Percentiles rank a stretch among this genome's conserved stretches.
phyloP scores from a whole-genome alignment of 2,329 filamentous ascomycete species.

The Myotisia sp. region DNA sequence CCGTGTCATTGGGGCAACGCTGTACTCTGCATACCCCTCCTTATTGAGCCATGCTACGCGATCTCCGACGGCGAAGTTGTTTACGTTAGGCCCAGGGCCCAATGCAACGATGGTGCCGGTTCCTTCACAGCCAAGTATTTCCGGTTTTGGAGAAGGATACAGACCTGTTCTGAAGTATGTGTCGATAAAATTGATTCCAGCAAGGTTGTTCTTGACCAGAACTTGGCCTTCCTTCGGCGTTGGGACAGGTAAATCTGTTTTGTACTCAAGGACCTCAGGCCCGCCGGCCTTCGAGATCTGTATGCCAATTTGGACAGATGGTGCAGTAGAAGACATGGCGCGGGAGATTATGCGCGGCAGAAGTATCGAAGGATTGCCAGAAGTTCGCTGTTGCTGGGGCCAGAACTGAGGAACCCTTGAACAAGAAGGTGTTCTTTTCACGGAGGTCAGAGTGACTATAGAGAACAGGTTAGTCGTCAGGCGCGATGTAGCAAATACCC shows the following conservation, averaged over 20 bases:
- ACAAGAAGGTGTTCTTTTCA: too few species aligned
- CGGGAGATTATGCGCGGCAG: not conserved
- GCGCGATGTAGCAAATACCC: too few species aligned
- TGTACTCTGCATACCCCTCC: constrained; percentile 46
- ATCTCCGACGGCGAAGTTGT: constrained; percentile 50
- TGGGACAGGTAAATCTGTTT: constrained; percentile 57
- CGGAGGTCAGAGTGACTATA: too few species aligned
- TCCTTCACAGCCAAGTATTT: constrained; percentile 67
- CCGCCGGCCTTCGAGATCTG: constrained; percentile 59
- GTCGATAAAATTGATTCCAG: constrained; percentile 82
- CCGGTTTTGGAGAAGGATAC: constrained; percentile 57
- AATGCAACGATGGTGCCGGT: constrained; percentile 54
- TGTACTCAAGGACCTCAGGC: constrained; percentile 56
- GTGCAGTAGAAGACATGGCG: constrained; percentile 31
- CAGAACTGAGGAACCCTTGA: too few species aligned
- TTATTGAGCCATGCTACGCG: constrained; percentile 55
- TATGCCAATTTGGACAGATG: constrained; percentile 58
- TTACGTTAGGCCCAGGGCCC: constrained; percentile 37
- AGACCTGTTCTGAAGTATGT: constrained; percentile 80
- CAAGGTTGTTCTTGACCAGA: constrained; percentile 64
- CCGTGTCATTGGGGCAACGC: constrained; percentile 34
- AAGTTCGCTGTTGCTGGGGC: not conserved
- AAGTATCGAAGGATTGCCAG: too few species aligned
- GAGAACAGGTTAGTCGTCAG: too few species aligned
- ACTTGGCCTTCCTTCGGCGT: constrained; percentile 54